Conservation (phyloP, 306 rosid species). For the Corylus avellana region DNA sequence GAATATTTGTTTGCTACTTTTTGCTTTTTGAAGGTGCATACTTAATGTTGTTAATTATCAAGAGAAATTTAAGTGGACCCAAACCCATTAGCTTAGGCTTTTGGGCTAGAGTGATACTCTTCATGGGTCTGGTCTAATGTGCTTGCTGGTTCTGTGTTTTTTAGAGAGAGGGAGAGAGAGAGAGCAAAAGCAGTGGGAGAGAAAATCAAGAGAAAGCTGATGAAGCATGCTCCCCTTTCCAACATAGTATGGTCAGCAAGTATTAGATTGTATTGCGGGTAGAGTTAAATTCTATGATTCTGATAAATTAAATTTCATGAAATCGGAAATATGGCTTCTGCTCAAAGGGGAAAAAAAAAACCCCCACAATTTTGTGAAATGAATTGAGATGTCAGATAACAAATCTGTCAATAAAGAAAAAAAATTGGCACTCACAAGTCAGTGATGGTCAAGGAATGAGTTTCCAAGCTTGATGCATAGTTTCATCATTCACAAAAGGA, state of each 20-base stretch:
- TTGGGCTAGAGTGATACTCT: too few relatives aligned
- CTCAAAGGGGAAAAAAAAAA: background rate
- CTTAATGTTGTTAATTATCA: too few relatives aligned
- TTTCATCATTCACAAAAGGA: slow-evolving; percentile 49
- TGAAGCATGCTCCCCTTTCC: background rate
- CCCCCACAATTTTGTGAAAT: background rate
- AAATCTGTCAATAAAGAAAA: background rate
- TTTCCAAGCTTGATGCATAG: slow-evolving; percentile 63
- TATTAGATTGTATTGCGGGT: background rate
- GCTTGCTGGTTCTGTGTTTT: too few relatives aligned
- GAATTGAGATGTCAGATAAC: background rate
- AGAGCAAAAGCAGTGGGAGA: too few relatives aligned
- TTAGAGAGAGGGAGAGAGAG: too few relatives aligned
- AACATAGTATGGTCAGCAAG: background rate
- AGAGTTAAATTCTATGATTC: background rate
- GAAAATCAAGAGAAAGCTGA: too few relatives aligned
- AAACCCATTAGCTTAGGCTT: too few relatives aligned
- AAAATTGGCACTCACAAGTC: background rate
- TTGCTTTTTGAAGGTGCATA: too few relatives aligned
- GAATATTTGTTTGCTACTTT: too few relatives aligned
- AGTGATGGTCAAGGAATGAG: slow-evolving; percentile 38
- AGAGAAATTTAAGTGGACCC: too few relatives aligned
- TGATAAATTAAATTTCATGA: background rate
- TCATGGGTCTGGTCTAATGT: too few relatives aligned
- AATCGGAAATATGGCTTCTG: background rate